Evolutionary conservation across 148 eudicot species (phyloP).

Genomic region (Amaranthus cruentus): DNA sequence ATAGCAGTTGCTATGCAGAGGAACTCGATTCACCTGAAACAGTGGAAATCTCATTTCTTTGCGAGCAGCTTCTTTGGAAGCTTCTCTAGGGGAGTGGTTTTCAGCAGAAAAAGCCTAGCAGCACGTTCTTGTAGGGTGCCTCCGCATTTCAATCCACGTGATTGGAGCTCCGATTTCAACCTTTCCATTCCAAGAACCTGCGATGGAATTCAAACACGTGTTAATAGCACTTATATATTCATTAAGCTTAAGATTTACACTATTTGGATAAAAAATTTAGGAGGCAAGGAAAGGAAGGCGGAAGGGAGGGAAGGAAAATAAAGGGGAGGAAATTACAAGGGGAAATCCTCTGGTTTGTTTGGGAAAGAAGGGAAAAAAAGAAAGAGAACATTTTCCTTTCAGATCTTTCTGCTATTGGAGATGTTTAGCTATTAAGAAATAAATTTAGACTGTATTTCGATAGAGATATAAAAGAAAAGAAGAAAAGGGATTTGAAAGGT

Average conservation of each 20-base stretch:
- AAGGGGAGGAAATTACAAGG: not conserved
- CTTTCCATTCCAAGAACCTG: constrained; percentile 91
- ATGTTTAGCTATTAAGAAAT: too few relatives aligned
- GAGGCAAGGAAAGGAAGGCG: too few relatives aligned
- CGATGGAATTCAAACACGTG: not conserved
- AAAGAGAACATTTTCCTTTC: too few relatives aligned
- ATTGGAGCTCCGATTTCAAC: constrained; percentile 79
- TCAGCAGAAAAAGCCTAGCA: constrained; percentile 85
- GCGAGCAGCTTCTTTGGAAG: constrained; percentile 93
- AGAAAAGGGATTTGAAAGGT: too few relatives aligned
- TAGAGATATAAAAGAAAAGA: too few relatives aligned
- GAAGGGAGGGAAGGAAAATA: not conserved
- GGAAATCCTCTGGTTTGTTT: too few relatives aligned
- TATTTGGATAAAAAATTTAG: too few relatives aligned
- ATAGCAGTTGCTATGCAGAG: not conserved
- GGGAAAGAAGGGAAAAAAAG: too few relatives aligned
- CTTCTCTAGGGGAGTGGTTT: constrained; percentile 83
- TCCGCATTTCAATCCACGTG: constrained; percentile 82
- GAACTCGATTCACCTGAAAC: not conserved
- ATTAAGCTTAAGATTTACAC: too few relatives aligned
- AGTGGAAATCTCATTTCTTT: constrained; percentile 56
- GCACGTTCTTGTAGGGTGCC: constrained; percentile 97
- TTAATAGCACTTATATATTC: not conserved
- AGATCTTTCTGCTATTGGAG: too few relatives aligned
- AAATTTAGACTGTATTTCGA: too few relatives aligned